A percentile compares a stretch with the other conserved stretches of the same genome.
Evolutionary conservation across 2,329 filamentous ascomycete species (phyloP).

Genomic region (Paraphaeosphaeria sporulosa): DNA sequence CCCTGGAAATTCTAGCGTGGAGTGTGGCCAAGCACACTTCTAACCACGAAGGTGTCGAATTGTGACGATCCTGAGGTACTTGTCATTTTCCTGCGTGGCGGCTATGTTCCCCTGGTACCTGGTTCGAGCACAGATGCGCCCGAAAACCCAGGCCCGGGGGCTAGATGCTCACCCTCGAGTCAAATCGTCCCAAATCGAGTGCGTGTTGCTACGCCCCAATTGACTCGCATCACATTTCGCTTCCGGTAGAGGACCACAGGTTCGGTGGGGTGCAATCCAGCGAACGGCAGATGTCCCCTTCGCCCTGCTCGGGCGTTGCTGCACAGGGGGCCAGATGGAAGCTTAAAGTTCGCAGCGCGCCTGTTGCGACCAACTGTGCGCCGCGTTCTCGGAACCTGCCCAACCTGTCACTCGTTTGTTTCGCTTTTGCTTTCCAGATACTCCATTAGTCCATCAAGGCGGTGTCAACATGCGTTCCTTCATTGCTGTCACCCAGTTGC

Average conservation of each 20-base stretch:
- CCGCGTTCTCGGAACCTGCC: slow-evolving; percentile 12
- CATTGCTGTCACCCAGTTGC: slow-evolving; percentile 23
- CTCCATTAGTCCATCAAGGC: slow-evolving; percentile 6
- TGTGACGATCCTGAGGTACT: slow-evolving; percentile 4
- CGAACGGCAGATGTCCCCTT: neutral
- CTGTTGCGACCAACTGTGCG: slow-evolving; percentile 7
- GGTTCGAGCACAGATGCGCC: neutral
- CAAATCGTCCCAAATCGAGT: slow-evolving; percentile 1
- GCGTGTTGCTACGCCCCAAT: neutral
- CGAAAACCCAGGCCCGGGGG: neutral
- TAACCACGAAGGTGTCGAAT: too few relatives aligned
- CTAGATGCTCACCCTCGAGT: slow-evolving; percentile 1
- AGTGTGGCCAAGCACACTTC: neutral
- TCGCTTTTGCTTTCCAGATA: neutral
- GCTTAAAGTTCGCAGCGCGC: slow-evolving; percentile 10
- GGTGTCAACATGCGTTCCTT: slow-evolving; percentile 29
- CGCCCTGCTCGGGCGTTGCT: neutral
- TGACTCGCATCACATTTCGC: slow-evolving; percentile 5
- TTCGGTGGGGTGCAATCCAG: slow-evolving; percentile 1
- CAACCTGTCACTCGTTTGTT: slow-evolving; percentile 11
- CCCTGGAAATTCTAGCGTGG: neutral
- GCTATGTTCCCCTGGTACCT: neutral
- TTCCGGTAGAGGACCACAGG: neutral
- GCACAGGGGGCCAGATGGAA: slow-evolving; percentile 1
- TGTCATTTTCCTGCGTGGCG: neutral